Base-by-base conservation (phyloP, 495 filamentous ascomycete genomes). In the Bathelium albidoporum region DNA sequence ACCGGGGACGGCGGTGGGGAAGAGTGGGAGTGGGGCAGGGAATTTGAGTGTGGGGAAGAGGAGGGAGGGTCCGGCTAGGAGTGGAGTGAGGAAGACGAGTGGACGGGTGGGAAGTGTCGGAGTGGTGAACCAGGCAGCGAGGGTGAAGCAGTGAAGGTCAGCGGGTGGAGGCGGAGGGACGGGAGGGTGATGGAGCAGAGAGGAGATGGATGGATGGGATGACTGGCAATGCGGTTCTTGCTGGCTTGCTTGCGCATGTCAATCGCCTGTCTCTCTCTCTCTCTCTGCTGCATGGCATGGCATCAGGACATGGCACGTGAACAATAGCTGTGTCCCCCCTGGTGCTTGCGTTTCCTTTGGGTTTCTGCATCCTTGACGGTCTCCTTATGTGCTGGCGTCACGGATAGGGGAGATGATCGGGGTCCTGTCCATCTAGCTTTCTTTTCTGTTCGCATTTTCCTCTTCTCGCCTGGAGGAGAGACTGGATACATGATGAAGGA, bases 61-160 rank as follows among this genome's bases (percentile, higher is more conserved):
- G 75, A 69, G 76, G 79, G 63, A 75, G 66, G 41, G 79, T 79
- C 75, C 77, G 75, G 70, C 78, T 80, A 66, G 77, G 70, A 61
- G 80, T 79, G 90, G 89, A 16, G 87, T 97, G 28, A 83, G 93
- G 61, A 98, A 98, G 78, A 87, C 88, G 5, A 96, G 91, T 73
- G 90, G 91, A n/a, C 83, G 93, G 10, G 81, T 96, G n/a, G 91
- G 91, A 9, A 95, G 92, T 71, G 77, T 87, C 18, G 85, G 86
- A 28, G 44, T 59, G 28, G 58, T 36, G 14, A 36, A 60, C 22
- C 65, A 65, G 24, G 68, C 39, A 9, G 59, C 60, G 10, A 67
- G 62, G 49, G 61, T 63, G 52, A 63, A 62, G 65, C 65, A 55
- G 53, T 60, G 36, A 49, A 59, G 63, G 34, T 36, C 22, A 2